Evolutionary conservation across 140 eudicot genomes (phyloP), one percentile per base, ranked within the genome.

Genomic region (Stevia rebaudiana): DNA sequence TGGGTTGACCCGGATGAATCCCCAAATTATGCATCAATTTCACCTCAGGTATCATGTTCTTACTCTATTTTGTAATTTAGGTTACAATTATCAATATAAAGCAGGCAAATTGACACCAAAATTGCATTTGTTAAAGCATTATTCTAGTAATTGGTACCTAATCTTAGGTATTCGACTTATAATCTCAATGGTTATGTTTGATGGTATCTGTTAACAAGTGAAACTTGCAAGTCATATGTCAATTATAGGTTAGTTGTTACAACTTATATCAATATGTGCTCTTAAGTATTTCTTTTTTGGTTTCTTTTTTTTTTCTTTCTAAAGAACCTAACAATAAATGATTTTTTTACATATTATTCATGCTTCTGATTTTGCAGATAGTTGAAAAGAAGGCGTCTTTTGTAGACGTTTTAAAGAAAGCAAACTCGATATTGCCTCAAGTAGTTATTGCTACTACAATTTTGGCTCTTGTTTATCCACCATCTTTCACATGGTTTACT

Each of bases 401-500:
- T 54, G 39, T 85, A 75, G 74, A 80, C 25, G 70, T 85, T 37
- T 61, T 91, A 76, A 85, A 76, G 81, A 82, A 84, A 68, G 90
- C 98, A 55, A 91, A 87, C 61, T 75, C 92, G 11, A 42, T 91
- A 67, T 80, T 91, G 63, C 96, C 96, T 71, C 98, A 91, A 64
- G 91, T 91, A 53, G 96, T 87, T 36, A 77, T 91, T 67, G 95
- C 89, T 54, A 84, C 86, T 65, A 91, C 98, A 12, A 46, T 87
- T 56, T 76, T 91, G 90, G 98, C 96, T 62, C 92, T 91, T 75
- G 52, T 87, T 54, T 87, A 82, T 79, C 98, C 98, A n/a, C 96
- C 98, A 79, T 91, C 98, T 69, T 87, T 91, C 75, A 82, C 94
- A 60, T 91, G 98, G 98, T 91, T 91, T 59, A 88, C 90, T n/a